phyloP scores from a whole-genome alignment of 768 basidiomycete species.

The Strobilomyces dryophilus region DNA sequence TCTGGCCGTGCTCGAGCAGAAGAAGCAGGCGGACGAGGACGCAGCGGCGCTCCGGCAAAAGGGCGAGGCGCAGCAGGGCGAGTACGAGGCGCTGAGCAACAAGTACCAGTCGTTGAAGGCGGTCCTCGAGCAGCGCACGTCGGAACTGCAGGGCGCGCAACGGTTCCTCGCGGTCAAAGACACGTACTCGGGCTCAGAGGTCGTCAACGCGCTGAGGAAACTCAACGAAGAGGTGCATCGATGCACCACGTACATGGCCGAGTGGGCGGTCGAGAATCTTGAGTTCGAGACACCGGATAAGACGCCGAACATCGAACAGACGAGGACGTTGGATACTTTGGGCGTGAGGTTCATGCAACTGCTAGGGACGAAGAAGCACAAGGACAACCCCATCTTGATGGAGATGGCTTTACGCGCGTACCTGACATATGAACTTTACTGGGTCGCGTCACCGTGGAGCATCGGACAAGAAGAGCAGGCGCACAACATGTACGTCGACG shows the following conservation, averaged over 20 bases:
- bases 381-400: conserved; percentile 27
- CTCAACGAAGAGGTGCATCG: conserved; percentile 46
- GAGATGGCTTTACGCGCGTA: conserved; percentile 32
- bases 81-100: conserved; percentile 7
- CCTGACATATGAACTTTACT: conserved; percentile 19
- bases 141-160: conserved; percentile 41
- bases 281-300: conserved; percentile 13
- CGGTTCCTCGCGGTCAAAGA: conserved; percentile 41
- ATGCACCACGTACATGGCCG: conserved; percentile 40
- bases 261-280: conserved; percentile 39
- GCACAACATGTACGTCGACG: conserved; percentile 15
- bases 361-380: conserved; percentile 18
- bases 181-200: conserved; percentile 40
- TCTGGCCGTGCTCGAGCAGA: conserved; percentile 3
- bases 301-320: conserved; percentile 6
- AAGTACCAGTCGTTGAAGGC: conserved; percentile 12
- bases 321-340: conserved; percentile 10
- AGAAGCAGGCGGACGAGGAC: conserved; percentile 1
- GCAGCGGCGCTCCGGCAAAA: conserved; percentile 3
- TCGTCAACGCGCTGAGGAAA: conserved; percentile 37
- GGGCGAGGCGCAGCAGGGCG: conserved; percentile 12
- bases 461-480: conserved; percentile 15
- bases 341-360: conserved; percentile 17
- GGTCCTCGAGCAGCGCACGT: conserved; percentile 36
- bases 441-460: conserved; percentile 21